Evolutionary conservation across 73 alveolate species (phyloP), one percentile per base, ranked within the genome.

Genomic region (Tetrahymena borealis): DNA sequence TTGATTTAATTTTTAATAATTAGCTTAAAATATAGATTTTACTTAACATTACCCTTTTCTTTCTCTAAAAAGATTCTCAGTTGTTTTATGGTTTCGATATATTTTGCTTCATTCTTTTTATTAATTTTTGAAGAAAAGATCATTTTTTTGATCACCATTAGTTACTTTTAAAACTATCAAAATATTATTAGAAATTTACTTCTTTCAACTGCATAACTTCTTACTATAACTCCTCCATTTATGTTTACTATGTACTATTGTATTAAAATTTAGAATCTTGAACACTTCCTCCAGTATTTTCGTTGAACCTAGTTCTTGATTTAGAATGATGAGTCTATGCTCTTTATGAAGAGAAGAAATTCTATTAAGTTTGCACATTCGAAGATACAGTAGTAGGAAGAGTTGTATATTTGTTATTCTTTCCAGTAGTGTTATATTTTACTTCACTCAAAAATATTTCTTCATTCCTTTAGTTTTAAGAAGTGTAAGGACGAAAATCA

Each of bases 401-500:
- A 24, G 85, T 60, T 24, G 85, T 60, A 60, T 24, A 60, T 60
- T 60, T 60, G 28, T 60, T 60, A 60, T 60, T 60, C 32, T 60
- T 60, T 60, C 85, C 85, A 5, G 85, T 15, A 32, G 13, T 60
- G 28, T 60, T 60, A 2, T 60, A 60, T 32, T 79, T 79, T 11
- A 36, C 43, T 79, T 38, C 95, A 85, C 42, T 43, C 35, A 38
- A 32, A 90, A 90, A 90, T 38, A 90, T 85, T 32, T 93, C 95
- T 38, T 93, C 93, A 20, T 85, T 78, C 20, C 91, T 39, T 85
- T 90, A 15, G 39, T 77, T 85, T 8, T 38, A 39, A 0, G 39
- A 37, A 33, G 78, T 39, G 79, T 33, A 33, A 1, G 78, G 93
- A 38, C 93, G 78, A 13, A 90, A 33, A 32, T 33, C 91, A 28